phyloP scores from a whole-genome alignment of 225 moss, liverwort and hornwort genomes.

The Marchantia polymorpha region DNA sequence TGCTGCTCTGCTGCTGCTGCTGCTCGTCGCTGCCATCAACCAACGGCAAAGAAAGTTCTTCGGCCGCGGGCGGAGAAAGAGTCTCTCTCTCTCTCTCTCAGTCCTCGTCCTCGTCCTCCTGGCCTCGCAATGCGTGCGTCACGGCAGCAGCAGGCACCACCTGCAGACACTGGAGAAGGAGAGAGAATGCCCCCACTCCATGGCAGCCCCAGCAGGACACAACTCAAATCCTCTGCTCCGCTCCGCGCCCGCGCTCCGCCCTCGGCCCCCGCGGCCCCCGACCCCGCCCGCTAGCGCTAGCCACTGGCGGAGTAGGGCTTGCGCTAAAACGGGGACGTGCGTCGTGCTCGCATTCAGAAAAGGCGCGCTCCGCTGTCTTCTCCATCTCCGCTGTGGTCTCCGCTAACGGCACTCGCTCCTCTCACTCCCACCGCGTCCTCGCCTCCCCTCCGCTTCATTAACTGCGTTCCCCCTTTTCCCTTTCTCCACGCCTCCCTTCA shows the following conservation, averaged over 20 bases:
- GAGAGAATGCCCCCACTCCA: slow-evolving; percentile 1
- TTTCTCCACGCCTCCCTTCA: background rate
- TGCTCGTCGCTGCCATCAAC: background rate
- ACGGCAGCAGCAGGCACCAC: background rate
- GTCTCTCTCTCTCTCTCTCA: background rate
- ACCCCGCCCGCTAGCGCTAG: no score
- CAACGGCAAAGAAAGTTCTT: background rate
- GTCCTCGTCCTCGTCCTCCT: background rate
- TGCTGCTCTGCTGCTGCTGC: background rate
- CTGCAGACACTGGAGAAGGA: background rate
- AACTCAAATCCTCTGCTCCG: slow-evolving; percentile 1
- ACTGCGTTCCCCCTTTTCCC: background rate
- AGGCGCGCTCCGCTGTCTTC: slow-evolving; percentile 15
- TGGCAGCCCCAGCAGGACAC: background rate
- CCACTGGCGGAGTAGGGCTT: slow-evolving; percentile 8
- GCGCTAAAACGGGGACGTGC: slow-evolving; percentile 21
- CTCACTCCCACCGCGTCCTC: background rate
- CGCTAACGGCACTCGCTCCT: background rate
- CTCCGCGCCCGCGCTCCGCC: background rate
- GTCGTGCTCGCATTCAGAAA: slow-evolving; percentile 16
- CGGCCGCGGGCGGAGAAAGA: background rate
- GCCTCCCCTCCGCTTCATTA: background rate
- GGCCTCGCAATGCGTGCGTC: background rate
- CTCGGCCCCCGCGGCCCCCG: background rate
- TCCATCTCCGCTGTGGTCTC: background rate